Conservation (phyloP, 441 rosid genomes). For the Croton setiger region DNA sequence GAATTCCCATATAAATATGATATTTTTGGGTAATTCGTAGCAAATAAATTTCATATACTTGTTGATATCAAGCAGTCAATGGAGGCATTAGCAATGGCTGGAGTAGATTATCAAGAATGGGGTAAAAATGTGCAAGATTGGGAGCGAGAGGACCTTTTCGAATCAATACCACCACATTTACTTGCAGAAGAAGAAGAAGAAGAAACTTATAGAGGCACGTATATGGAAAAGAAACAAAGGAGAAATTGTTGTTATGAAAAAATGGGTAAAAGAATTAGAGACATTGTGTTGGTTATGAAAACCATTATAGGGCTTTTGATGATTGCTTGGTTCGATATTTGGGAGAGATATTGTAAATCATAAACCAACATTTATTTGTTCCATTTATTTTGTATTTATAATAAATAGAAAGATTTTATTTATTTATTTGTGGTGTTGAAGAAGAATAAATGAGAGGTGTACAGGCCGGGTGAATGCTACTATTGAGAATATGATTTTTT, state of each 20-base stretch:
- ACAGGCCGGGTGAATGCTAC: no score
- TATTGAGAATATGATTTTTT: no score
- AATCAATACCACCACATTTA: neutral
- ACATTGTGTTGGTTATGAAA: neutral
- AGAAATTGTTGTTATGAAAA: neutral
- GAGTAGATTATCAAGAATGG: neutral
- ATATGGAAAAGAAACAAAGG: neutral
- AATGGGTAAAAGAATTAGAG: neutral
- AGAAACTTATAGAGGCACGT: neutral
- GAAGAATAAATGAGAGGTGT: no score
- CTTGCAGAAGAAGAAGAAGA: neutral
- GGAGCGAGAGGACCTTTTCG: neutral
- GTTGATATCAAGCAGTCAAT: no score
- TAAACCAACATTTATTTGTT: no score
- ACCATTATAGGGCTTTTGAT: neutral
- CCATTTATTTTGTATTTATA: no score
- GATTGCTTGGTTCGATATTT: neutral
- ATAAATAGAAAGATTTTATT: no score
- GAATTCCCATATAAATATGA: no score
- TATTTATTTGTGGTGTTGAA: no score
- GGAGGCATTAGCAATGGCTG: constrained; percentile 1
- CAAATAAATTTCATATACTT: no score
- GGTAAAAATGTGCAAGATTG: neutral
- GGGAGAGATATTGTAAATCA: neutral
- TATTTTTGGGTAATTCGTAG: no score